Evolutionary conservation across 2,329 filamentous ascomycete genomes (phyloP), one percentile per base, ranked within the genome.

Genomic region (Colletotrichum sp.): DNA sequence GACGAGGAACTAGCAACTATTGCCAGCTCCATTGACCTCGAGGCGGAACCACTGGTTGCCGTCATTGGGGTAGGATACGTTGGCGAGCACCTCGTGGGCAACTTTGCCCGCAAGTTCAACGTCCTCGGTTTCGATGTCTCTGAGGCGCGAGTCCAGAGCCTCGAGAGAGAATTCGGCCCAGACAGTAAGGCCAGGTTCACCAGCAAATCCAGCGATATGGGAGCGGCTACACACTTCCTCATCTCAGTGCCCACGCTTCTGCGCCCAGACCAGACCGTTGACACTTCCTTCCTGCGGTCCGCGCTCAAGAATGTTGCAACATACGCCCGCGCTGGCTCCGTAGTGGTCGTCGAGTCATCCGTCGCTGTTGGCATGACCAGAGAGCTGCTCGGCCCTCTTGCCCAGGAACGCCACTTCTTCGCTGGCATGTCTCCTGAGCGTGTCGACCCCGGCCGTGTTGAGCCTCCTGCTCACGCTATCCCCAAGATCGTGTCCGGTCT

Each of bases 281-380:
- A 90, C 77, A 84, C 86, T 3, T 87, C 88, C 3, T 88, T 86
- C 77, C 81, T 90, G 7, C 80, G 82, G 21, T 86, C 82, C 64
- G 88, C 89, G 2, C 80, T 90, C 24, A 78, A 78, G 16, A 84
- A 84, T 6, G 86, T 90, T 12, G 80, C 82, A 5, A 79, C 78
- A 16, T 82, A 88, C 55, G 88, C 86, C 7, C 83, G 85, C 2
- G 82, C 80, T 5, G 88, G 88, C 5, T 84, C 86, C 1, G 87
- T 86, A 8, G 85, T 90, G 8, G 87, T 91, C 30, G 85, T 91
- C 30, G 89, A 91, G 78, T 89, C 87, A 75, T 89, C 88, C 2
- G 89, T 91, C 24, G 87, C 88, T 12, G 87, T 91, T 12, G 89
- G 89, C 24, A 91, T 89, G 86, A 91, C 89, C 0, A 84, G 89